A percentile compares a stretch with the other conserved stretches of the same genome.
Evolutionary conservation across 2,329 filamentous ascomycete genomes (phyloP).

Genomic region (Botrytis galanthina): DNA sequence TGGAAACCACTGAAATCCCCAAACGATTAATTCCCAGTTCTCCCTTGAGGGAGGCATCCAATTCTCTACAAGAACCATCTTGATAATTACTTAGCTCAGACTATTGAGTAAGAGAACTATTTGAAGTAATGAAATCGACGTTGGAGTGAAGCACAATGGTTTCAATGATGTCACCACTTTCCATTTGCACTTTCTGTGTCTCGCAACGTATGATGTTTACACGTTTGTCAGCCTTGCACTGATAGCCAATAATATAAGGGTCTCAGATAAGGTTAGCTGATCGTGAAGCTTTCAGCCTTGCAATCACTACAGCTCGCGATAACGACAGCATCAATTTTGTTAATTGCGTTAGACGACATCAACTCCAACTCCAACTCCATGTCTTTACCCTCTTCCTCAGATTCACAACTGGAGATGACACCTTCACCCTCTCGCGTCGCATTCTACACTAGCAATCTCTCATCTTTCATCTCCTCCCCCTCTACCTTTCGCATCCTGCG

Average conservation of each 20-base stretch:
- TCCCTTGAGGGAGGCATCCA: constrained; percentile 56
- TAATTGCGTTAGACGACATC: not conserved
- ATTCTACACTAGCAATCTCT: constrained; percentile 29
- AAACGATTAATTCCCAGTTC: constrained; percentile 55
- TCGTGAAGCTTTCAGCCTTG: not conserved
- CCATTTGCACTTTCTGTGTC: not conserved
- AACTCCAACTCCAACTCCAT: not conserved
- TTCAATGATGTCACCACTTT: constrained; percentile 25
- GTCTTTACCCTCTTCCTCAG: not conserved
- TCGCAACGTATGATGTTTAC: not conserved
- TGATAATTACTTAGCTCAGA: not conserved
- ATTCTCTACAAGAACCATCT: constrained; percentile 35
- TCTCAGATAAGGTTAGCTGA: not conserved
- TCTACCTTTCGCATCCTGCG: constrained; percentile 34
- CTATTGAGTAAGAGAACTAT: not conserved
- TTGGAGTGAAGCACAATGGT: not conserved
- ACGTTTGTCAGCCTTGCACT: not conserved
- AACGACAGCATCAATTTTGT: constrained; percentile 1
- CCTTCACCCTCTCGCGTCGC: not conserved
- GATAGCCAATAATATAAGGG: not conserved
- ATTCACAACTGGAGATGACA: not conserved
- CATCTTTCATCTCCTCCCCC: constrained; percentile 32
- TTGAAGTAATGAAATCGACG: not conserved
- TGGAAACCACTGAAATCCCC: constrained; percentile 49
- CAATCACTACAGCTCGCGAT: not conserved